Percentiles rank a stretch among this genome's conserved stretches.
These are phyloP conservation scores for Globisporangium heterothallicum DNA, from an alignment of 352 stramenopile genomes.

Conservation along the genomic window DNA sequence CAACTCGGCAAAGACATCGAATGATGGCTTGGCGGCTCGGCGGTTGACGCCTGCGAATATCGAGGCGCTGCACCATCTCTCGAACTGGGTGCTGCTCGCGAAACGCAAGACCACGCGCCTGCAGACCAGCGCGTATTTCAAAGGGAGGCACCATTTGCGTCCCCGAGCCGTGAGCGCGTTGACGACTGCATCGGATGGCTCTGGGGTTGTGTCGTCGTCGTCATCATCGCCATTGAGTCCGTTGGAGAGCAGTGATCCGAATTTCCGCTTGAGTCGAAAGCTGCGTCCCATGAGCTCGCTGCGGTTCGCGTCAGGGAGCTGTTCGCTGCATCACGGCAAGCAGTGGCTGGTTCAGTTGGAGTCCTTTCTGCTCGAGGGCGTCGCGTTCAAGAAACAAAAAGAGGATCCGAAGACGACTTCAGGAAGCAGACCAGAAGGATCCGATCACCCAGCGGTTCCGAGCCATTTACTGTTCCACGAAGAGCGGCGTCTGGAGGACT, in stretches of 20 bases:
- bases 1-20: background rate
- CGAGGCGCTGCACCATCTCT: conserved; percentile 67
- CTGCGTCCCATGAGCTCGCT: conserved; percentile 75
- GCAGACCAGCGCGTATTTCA: conserved; percentile 29
- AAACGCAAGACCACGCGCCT: conserved; percentile 67
- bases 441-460: conserved; percentile 17
- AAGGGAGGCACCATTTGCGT: conserved; percentile 19
- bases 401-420: background rate
- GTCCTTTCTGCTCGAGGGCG: conserved; percentile 48
- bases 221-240: conserved; percentile 10
- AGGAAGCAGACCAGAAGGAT: background rate
- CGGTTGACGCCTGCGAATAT: conserved; percentile 57
- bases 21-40: conserved; percentile 4
- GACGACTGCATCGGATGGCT: conserved; percentile 31
- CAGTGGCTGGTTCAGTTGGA: conserved; percentile 76
- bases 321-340: conserved; percentile 40
- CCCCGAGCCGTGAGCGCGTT: conserved; percentile 42
- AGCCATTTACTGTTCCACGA: conserved; percentile 81
- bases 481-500: conserved; percentile 66
- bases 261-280: conserved; percentile 69
- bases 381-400: conserved; percentile 32
- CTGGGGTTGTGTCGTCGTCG: conserved; percentile 1
- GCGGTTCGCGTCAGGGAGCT: conserved; percentile 64
- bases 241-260: conserved; percentile 21
- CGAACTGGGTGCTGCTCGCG: conserved; percentile 75